Evolutionary conservation across 1,139 yeast species (phyloP).

Genomic region (Scheffersomyces lignicola): DNA sequence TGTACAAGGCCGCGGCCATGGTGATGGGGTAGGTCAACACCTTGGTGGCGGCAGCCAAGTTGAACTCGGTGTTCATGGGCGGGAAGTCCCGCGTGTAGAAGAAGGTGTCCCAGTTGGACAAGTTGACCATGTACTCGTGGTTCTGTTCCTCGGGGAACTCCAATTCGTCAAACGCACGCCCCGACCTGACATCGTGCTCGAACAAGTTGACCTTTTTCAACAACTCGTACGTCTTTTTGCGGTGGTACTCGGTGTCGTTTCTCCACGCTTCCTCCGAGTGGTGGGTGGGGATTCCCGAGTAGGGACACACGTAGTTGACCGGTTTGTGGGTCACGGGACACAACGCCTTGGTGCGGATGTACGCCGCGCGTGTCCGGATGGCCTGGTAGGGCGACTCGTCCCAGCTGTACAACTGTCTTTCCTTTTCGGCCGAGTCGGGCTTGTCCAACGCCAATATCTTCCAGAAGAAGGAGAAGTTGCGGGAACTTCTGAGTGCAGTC

Average conservation of each 20-base stretch:
- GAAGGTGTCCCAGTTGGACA: conserved; percentile 88
- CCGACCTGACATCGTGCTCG: conserved; percentile 93
- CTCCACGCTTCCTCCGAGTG: conserved; percentile 90
- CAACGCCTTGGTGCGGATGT: conserved; percentile 79
- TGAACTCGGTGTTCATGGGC: conserved; percentile 97
- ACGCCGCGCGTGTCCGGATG: conserved; percentile 87
- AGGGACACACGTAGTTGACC: conserved; percentile 85
- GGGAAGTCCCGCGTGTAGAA: conserved; percentile 90
- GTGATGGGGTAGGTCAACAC: conserved; percentile 92
- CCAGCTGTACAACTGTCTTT: conserved; percentile 47
- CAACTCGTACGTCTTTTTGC: conserved; percentile 62
- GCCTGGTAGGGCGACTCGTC: conserved; percentile 90
- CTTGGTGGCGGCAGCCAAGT: conserved; percentile 92
- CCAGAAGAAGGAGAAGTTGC: conserved; percentile 40
- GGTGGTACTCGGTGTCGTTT: conserved; percentile 71
- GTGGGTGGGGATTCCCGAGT: conserved; percentile 95
- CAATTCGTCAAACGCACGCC: conserved; percentile 92
- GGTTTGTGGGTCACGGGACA: conserved; percentile 88
- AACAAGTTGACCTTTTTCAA: conserved; percentile 85
- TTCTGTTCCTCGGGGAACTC: conserved; percentile 86
- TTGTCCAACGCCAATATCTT: conserved; percentile 38
- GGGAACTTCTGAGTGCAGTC: conserved; percentile 6
- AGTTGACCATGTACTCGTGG: conserved; percentile 73
- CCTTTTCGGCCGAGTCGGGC: conserved; percentile 23
- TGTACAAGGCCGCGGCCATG: conserved; percentile 79